These are phyloP conservation scores for Neonectria coccinea DNA, from an alignment of 2,329 filamentous ascomycete species.

Conservation along the genomic window DNA sequence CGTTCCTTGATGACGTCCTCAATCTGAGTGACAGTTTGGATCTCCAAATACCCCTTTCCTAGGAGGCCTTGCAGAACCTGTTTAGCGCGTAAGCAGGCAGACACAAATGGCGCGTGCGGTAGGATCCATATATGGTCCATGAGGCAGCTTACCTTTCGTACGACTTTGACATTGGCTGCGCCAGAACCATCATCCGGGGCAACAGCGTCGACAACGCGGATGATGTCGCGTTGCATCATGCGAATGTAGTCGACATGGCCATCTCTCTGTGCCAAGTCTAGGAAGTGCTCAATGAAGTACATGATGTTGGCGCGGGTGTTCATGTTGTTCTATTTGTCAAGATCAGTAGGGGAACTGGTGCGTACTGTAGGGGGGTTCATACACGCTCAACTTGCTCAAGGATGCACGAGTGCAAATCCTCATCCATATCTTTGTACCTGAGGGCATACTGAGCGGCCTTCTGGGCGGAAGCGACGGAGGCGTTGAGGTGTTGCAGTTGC, in stretches of 20 bases:
- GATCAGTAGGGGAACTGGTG: conserved; percentile 23
- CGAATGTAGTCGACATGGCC: conserved; percentile 84
- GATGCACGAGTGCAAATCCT: conserved; percentile 97
- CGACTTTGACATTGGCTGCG: conserved; percentile 93
- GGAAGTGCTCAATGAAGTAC: conserved; percentile 97
- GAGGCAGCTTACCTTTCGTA: conserved; percentile 73
- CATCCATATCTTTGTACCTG: conserved; percentile 93
- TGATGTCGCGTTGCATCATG: conserved; percentile 95
- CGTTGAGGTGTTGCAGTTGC: conserved; percentile 90
- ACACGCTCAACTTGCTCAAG: conserved; percentile 92
- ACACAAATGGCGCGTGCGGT: conserved; percentile 6
- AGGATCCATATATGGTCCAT: neutral
- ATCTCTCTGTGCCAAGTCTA: conserved; percentile 84
- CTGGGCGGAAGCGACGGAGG: conserved; percentile 86
- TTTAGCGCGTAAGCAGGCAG: conserved; percentile 28
- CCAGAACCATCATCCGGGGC: conserved; percentile 88
- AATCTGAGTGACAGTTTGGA: conserved; percentile 81
- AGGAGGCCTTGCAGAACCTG: conserved; percentile 78
- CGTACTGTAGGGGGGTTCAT: conserved; percentile 18
- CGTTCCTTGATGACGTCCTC: conserved; percentile 86
- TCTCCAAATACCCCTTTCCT: conserved; percentile 77
- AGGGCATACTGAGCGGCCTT: conserved; percentile 96
- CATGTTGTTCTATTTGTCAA: conserved; percentile 80
- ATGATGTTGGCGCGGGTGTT: conserved; percentile 98
- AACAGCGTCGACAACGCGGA: conserved; percentile 91